Conservation (phyloP, 345 rosid species). For the Carallia pectinifolia region DNA sequence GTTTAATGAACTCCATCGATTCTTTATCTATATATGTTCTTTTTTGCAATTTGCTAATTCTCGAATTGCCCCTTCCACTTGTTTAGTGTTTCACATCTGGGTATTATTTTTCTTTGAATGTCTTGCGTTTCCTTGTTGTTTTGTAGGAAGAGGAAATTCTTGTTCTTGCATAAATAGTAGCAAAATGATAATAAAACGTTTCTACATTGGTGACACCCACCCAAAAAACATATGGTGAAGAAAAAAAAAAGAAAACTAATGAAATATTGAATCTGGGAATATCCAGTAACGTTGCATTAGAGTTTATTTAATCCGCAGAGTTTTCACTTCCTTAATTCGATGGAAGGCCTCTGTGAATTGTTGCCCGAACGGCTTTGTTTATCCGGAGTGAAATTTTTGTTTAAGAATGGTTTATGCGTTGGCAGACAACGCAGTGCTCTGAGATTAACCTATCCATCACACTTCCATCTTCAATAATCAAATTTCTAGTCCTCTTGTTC, state of each 20-base stretch:
- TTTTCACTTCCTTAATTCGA: too few relatives aligned
- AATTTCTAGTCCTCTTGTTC: slow-evolving; percentile 43
- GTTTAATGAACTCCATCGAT: slow-evolving; percentile 15
- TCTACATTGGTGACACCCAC: too few relatives aligned
- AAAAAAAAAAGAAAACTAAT: too few relatives aligned
- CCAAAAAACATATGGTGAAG: too few relatives aligned
- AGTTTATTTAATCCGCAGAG: too few relatives aligned
- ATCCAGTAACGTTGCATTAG: too few relatives aligned
- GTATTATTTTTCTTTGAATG: not conserved
- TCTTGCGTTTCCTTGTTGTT: not conserved
- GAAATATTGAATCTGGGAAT: too few relatives aligned
- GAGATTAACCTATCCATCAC: slow-evolving; percentile 35
- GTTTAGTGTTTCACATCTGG: not conserved
- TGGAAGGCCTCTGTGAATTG: not conserved
- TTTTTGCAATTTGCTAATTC: not conserved
- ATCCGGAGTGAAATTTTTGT: not conserved
- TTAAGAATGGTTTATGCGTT: slow-evolving; percentile 13
- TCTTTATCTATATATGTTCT: too few relatives aligned
- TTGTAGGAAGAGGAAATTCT: not conserved
- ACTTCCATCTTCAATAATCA: slow-evolving; percentile 46
- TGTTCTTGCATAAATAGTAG: too few relatives aligned
- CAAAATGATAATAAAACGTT: too few relatives aligned
- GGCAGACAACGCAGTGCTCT: slow-evolving; percentile 39
- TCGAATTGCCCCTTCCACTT: not conserved
- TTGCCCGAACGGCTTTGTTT: slow-evolving; percentile 19